A percentile compares a stretch with the other conserved stretches of the same genome.
Evolutionary conservation across 139 green algal species (phyloP).

Genomic region (Chlamydomonas eustigma): DNA sequence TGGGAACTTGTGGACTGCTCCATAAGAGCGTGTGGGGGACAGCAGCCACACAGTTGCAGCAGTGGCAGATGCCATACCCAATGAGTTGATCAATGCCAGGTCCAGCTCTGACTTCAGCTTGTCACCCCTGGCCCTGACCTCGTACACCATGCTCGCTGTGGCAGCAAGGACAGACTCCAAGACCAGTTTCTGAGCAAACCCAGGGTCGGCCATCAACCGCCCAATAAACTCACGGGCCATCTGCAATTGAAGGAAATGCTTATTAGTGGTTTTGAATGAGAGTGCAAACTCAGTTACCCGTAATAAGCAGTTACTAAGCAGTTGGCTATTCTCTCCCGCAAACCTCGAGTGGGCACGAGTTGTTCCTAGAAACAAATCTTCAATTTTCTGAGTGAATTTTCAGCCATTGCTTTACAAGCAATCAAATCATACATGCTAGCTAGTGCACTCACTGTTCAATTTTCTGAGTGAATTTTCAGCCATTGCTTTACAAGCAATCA

Average conservation of each 20-base stretch:
- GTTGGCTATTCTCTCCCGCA: no score
- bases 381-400: no score
- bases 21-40: constrained; percentile 76
- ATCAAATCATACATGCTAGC: no score
- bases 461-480: no score
- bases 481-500: no score
- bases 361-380: no score
- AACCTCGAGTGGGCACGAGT: no score
- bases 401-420: no score
- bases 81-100: constrained; percentile 81
- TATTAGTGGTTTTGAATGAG: no score
- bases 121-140: constrained; percentile 56
- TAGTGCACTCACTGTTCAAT: no score
- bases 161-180: constrained; percentile 85
- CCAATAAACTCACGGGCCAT: constrained; percentile 85
- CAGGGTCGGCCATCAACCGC: constrained; percentile 93
- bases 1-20: constrained; percentile 62
- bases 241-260: constrained; percentile 27
- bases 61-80: constrained; percentile 76
- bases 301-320: no score
- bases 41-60: constrained; percentile 82
- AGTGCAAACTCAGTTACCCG: no score
- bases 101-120: constrained; percentile 76
- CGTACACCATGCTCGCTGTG: constrained; percentile 63
- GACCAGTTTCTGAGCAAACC: constrained; percentile 89